Conservation (phyloP, 495 filamentous ascomycete species). For the Astrocystis sublimbata region DNA sequence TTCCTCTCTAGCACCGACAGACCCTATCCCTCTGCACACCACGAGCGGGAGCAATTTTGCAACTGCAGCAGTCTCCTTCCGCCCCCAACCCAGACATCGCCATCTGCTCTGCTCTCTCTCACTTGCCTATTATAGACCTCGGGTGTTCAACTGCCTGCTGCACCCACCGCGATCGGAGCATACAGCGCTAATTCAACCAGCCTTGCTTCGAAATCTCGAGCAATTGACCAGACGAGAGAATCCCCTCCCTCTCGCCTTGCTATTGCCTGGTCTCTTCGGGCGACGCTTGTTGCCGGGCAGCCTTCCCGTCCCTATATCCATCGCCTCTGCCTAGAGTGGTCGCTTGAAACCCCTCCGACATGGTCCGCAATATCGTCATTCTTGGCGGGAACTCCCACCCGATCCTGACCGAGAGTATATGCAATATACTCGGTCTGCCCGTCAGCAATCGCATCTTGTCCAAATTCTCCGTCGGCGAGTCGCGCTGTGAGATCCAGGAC, state of each 20-base stretch:
- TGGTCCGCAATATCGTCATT: conserved; percentile 96
- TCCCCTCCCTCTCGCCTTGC: background rate
- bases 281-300: background rate
- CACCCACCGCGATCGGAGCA: conserved; percentile 32
- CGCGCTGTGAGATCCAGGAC: conserved; percentile 90
- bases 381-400: conserved; percentile 94
- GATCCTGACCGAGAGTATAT: conserved; percentile 79
- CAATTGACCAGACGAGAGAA: conserved; percentile 6
- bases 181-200: conserved; percentile 13
- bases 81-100: conserved; percentile 13
- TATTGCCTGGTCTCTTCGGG: background rate
- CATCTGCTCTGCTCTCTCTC: no score
- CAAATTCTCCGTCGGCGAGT: conserved; percentile 95
- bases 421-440: conserved; percentile 81
- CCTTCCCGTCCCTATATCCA: background rate
- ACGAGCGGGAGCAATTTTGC: background rate
- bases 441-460: conserved; percentile 76
- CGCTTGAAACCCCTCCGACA: conserved; percentile 37
- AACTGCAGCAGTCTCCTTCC: conserved; percentile 10
- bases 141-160: conserved; percentile 10
- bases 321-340: background rate
- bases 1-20: conserved; percentile 28
- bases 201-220: conserved; percentile 3
- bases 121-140: background rate
- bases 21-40: conserved; percentile 1